phyloP scores from a whole-genome alignment of 1,284 basidiomycete genomes.

The Coniferiporia sulphurascens region DNA sequence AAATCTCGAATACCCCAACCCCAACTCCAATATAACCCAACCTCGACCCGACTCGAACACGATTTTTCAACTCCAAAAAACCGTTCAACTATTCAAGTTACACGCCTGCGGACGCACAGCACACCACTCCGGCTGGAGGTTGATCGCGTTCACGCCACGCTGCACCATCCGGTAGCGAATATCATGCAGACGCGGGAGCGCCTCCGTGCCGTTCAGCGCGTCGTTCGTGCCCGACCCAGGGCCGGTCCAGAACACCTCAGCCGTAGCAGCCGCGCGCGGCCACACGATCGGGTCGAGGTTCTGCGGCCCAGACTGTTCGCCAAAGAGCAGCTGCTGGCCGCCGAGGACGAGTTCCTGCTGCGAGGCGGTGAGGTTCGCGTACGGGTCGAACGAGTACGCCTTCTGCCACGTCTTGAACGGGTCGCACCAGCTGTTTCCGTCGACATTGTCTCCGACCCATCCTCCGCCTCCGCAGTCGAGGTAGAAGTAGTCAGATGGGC shows the following conservation, averaged over 20 bases:
- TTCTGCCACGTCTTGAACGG: conserved; percentile 77
- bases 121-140: conserved; percentile 81
- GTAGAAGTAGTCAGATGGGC: conserved; percentile 73
- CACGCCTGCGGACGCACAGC: conserved; percentile 51
- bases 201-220: conserved; percentile 44
- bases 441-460: conserved; percentile 64
- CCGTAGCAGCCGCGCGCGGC: conserved; percentile 75
- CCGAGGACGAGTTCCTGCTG: conserved; percentile 59
- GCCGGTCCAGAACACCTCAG: conserved; percentile 83
- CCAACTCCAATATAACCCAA: background rate
- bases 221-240: conserved; percentile 31
- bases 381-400: conserved; percentile 73
- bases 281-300: conserved; percentile 73
- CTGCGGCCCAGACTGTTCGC: conserved; percentile 66
- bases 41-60: background rate
- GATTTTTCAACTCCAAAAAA: background rate
- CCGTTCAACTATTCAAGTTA: background rate
- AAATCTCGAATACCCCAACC: no score
- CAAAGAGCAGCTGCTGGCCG: conserved; percentile 73
- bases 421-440: conserved; percentile 57
- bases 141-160: conserved; percentile 61
- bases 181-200: conserved; percentile 76
- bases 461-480: conserved; percentile 77
- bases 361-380: conserved; percentile 45
- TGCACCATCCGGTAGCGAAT: conserved; percentile 63